These are phyloP conservation scores for Acacia concinna DNA, from an alignment of 331 rosid species.

Conservation along the genomic window DNA sequence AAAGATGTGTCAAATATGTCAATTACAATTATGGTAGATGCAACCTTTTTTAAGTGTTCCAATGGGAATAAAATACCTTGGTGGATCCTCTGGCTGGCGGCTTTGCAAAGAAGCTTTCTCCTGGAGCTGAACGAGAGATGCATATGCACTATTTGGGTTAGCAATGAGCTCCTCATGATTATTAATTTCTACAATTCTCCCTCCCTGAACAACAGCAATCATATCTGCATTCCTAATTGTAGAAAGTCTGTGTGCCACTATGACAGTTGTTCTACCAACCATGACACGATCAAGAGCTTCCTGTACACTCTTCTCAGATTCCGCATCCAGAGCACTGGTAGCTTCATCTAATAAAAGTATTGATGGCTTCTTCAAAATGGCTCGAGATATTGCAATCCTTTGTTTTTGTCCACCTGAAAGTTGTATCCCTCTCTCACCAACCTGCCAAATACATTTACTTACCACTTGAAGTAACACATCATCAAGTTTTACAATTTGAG, in stretches of 20 bases:
- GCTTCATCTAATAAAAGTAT: conserved; percentile 88
- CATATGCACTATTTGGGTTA: conserved; percentile 67
- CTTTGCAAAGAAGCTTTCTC: conserved; percentile 62
- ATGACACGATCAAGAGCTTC: conserved; percentile 97
- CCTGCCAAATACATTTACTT: conserved; percentile 46
- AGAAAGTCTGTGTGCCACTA: conserved; percentile 95
- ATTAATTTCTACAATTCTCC: conserved; percentile 88
- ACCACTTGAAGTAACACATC: conserved; percentile 5
- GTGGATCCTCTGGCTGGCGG: conserved; percentile 56
- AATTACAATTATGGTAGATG: neutral
- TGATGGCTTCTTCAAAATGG: conserved; percentile 88
- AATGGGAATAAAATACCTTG: conserved; percentile 56
- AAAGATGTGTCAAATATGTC: neutral
- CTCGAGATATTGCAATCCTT: conserved; percentile 92
- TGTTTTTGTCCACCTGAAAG: conserved; percentile 96
- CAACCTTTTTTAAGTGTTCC: neutral
- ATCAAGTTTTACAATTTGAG: neutral
- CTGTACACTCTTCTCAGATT: conserved; percentile 95
- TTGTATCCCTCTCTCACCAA: conserved; percentile 98
- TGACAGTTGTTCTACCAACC: conserved; percentile 89
- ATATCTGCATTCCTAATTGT: conserved; percentile 87
- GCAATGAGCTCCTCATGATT: conserved; percentile 86
- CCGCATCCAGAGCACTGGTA: conserved; percentile 91
- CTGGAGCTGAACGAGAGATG: conserved; percentile 81
- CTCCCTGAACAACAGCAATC: conserved; percentile 85